Conservation (phyloP, 305 asterid species). For the Nicotiana rustica region DNA sequence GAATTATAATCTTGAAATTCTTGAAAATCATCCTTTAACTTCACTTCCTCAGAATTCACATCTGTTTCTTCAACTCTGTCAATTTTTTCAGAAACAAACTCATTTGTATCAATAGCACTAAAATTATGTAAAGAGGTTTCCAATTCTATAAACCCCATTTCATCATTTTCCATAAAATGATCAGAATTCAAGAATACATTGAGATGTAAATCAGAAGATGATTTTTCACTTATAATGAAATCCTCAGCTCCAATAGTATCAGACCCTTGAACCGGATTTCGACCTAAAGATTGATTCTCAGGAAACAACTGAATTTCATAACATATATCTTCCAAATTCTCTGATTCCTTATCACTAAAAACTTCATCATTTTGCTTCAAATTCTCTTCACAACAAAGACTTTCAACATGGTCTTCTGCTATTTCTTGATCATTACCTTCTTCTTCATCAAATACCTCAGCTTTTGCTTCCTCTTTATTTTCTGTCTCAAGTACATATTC, state of each 20-base stretch:
- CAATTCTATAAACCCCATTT: constrained; percentile 66
- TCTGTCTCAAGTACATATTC: not conserved
- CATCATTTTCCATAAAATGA: constrained; percentile 37
- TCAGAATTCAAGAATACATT: constrained; percentile 32
- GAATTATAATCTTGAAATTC: constrained; percentile 20
- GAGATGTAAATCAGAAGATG: constrained; percentile 11
- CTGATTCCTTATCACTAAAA: constrained; percentile 34
- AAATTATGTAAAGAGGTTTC: constrained; percentile 39
- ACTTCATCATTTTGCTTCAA: constrained; percentile 35
- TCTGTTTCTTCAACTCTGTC: constrained; percentile 20
- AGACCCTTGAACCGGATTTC: constrained; percentile 32
- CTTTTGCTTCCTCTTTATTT: not conserved
- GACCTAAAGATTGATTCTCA: constrained; percentile 30
- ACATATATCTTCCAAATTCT: constrained; percentile 44
- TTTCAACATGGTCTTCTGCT: constrained; percentile 27
- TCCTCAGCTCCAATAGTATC: constrained; percentile 33
- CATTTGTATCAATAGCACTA: constrained; percentile 24
- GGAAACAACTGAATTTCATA: constrained; percentile 58
- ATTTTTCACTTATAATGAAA: not conserved
- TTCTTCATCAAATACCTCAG: not conserved
- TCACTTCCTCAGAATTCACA: not conserved
- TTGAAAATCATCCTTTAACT: constrained; percentile 30
- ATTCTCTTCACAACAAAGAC: constrained; percentile 37
- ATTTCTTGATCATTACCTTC: constrained; percentile 30
- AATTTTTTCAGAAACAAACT: constrained; percentile 30